Evolutionary conservation across 2,329 filamentous ascomycete species (phyloP).

Genomic region (Blumeriella jaapii): DNA sequence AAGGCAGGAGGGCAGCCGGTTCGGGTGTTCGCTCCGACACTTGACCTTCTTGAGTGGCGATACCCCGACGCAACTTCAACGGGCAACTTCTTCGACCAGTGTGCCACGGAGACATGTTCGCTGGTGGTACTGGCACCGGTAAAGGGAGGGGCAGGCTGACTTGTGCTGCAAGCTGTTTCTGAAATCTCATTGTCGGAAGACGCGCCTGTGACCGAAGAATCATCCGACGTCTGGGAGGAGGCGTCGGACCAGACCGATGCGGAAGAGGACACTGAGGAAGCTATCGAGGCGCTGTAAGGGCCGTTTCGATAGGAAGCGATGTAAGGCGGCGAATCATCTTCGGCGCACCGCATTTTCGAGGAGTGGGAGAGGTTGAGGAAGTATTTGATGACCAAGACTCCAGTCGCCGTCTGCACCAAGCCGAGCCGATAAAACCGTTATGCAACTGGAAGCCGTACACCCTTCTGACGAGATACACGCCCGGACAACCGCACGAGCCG

Average conservation of each 20-base stretch:
- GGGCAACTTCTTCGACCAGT: constrained; percentile 26
- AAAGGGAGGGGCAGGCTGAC: constrained; percentile 26
- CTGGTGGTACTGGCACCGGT: constrained; percentile 23
- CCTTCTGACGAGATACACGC: constrained; percentile 33
- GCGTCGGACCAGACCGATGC: constrained; percentile 69
- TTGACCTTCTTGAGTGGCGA: constrained; percentile 50
- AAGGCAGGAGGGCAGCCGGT: constrained; percentile 61
- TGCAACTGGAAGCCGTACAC: constrained; percentile 28
- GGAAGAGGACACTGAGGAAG: constrained; percentile 63
- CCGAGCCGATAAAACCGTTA: constrained; percentile 37
- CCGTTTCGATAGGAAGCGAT: constrained; percentile 38
- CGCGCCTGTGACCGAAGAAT: constrained; percentile 50
- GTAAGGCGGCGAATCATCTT: constrained; percentile 41
- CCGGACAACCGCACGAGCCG: constrained; percentile 26
- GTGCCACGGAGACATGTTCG: constrained; percentile 24
- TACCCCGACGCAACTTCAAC: constrained; percentile 46
- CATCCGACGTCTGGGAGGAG: constrained; percentile 58
- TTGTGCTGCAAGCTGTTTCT: constrained; percentile 32
- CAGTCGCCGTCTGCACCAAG: constrained; percentile 45
- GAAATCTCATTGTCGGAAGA: constrained; percentile 38
- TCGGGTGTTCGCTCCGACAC: constrained; percentile 41
- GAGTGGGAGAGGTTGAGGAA: constrained; percentile 22
- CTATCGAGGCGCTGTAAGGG: constrained; percentile 59
- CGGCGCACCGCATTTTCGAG: constrained; percentile 47
- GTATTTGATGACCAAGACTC: constrained; percentile 28